Percentiles rank a stretch among this genome's conserved stretches.
Conservation (phyloP, 2,329 filamentous ascomycete genomes). For the Nannizziopsis barbatae region DNA sequence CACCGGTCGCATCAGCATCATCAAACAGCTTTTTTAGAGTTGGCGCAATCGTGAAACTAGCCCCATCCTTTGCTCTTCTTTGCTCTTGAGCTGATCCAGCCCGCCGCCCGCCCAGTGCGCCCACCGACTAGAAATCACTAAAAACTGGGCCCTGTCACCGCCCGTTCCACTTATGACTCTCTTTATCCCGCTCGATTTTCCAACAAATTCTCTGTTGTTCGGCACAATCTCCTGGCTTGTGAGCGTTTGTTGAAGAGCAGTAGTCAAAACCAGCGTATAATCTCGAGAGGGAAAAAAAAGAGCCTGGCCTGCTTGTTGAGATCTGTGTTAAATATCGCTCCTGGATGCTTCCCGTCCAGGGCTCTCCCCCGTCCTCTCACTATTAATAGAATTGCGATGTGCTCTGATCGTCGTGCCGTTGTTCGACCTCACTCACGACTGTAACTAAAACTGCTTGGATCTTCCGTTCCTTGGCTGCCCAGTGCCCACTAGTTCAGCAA, state of each 20-base stretch:
- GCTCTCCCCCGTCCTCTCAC: background rate
- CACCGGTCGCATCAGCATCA: background rate
- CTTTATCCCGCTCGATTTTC: background rate
- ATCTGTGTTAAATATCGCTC: no score
- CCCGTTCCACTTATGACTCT: constrained; percentile 11
- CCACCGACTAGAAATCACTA: constrained; percentile 6
- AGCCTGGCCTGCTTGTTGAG: no score
- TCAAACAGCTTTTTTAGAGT: background rate
- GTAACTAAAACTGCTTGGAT: background rate
- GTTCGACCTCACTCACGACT: background rate
- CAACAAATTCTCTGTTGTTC: background rate
- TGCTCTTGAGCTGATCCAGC: constrained; percentile 6
- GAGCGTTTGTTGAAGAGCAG: background rate
- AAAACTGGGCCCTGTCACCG: constrained; percentile 14
- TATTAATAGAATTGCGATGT: constrained; percentile 8
- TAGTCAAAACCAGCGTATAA: no score
- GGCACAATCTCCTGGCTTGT: constrained; percentile 3
- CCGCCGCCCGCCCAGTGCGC: constrained; percentile 4
- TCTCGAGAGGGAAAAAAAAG: no score
- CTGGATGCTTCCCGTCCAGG: background rate
- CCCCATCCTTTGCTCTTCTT: constrained; percentile 1
- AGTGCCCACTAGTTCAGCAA: background rate
- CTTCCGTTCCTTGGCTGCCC: constrained; percentile 8
- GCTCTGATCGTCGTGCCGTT: constrained; percentile 9
- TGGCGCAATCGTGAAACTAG: constrained; percentile 5